Percentiles rank a stretch among this genome's conserved stretches.
phyloP scores from a whole-genome alignment of 345 rosid species.

The Camelina laxa region DNA sequence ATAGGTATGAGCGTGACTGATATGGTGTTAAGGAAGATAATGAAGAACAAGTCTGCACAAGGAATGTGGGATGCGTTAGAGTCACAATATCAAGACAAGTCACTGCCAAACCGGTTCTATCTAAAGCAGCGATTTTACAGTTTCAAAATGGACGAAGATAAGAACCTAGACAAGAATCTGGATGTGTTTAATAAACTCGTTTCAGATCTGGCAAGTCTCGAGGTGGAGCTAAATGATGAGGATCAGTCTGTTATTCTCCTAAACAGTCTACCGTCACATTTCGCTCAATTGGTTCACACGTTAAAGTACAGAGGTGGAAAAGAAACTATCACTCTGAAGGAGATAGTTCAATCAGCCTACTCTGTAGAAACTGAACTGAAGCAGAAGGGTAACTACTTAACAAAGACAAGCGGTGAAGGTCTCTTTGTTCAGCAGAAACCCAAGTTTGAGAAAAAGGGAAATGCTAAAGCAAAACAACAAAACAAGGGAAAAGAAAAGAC shows the following conservation, averaged over 20 bases:
- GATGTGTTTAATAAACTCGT: neutral
- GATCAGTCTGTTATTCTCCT: neutral
- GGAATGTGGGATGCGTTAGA: no score
- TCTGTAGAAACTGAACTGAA: neutral
- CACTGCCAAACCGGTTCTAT: no score
- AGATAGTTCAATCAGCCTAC: neutral
- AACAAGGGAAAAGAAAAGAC: no score
- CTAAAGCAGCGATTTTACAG: no score
- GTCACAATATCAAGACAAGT: no score
- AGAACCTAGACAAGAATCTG: neutral
- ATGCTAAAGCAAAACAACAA: no score
- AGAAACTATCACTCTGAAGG: neutral
- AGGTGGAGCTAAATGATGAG: neutral
- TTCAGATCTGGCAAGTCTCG: no score
- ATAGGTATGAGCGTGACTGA: no score
- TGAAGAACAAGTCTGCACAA: no score
- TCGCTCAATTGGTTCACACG: neutral
- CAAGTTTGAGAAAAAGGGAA: no score
- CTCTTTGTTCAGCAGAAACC: neutral
- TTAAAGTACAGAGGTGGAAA: neutral
- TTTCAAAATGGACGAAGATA: neutral
- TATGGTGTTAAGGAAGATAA: no score
- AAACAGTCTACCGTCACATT: neutral
- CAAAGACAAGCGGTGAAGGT: no score
- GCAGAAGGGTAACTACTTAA: neutral